A percentile compares a stretch with the other conserved stretches of the same genome.
Evolutionary conservation across 257 asterid species (phyloP).

Genomic region (Capsicum baccatum): DNA sequence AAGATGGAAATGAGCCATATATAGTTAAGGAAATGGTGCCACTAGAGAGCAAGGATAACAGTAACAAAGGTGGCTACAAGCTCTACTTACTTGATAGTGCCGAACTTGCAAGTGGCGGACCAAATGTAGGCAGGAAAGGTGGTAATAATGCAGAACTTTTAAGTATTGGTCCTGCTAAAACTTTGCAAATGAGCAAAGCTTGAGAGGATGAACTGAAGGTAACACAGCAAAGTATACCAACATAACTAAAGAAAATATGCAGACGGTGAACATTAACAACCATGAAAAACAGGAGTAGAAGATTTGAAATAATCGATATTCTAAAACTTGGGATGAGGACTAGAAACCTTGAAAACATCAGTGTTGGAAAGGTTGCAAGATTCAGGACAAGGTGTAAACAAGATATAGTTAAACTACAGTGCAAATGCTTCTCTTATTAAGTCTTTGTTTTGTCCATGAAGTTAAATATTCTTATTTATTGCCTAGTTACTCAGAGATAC

Average conservation of each 20-base stretch:
- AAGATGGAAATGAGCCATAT: background rate
- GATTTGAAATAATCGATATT: background rate
- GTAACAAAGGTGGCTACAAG: too few relatives aligned
- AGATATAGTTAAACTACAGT: background rate
- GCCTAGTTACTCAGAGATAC: background rate
- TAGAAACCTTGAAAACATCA: constrained; percentile 27
- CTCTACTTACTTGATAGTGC: background rate
- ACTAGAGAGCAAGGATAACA: too few relatives aligned
- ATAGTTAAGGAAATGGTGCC: constrained; percentile 11
- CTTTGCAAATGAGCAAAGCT: background rate
- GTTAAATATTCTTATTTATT: background rate
- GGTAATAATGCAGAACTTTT: background rate
- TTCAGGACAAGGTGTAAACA: background rate
- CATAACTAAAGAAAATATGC: background rate
- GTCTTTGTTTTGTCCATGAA: constrained; percentile 9
- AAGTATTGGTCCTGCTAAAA: constrained; percentile 9
- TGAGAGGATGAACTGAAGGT: background rate
- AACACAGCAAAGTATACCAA: background rate
- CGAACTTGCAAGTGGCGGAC: background rate
- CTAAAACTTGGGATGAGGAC: constrained; percentile 27
- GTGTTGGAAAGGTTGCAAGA: constrained; percentile 1
- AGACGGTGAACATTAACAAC: background rate
- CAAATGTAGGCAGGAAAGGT: background rate
- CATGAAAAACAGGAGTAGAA: constrained; percentile 1
- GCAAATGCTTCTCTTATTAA: background rate